phyloP scores from a whole-genome alignment of 345 rosid genomes.

The Lenwebbia sp. region DNA sequence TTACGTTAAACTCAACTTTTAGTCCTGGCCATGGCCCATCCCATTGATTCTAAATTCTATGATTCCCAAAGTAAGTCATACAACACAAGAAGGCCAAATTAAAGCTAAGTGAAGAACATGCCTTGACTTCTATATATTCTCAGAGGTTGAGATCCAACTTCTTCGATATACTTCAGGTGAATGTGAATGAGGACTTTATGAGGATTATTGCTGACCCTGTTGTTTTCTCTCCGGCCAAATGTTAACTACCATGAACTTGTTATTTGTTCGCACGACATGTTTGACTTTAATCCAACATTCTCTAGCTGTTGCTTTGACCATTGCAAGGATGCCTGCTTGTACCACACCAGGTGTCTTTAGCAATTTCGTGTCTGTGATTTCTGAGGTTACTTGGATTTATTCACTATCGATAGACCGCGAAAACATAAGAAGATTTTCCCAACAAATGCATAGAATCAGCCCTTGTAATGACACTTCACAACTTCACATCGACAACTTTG shows the following conservation, averaged over 20 bases:
- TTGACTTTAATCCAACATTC: background rate
- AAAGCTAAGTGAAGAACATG: too few species aligned
- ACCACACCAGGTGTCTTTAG: background rate
- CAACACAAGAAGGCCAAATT: too few species aligned
- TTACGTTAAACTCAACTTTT: too few species aligned
- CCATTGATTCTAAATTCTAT: too few species aligned
- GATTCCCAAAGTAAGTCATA: too few species aligned
- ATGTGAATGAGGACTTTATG: background rate
- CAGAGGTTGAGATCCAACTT: background rate
- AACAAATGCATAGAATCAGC: background rate
- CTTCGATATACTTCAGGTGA: background rate
- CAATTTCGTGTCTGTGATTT: background rate
- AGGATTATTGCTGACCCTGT: background rate
- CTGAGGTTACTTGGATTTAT: background rate
- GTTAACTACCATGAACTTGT: background rate
- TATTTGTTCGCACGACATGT: background rate
- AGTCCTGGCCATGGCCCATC: too few species aligned
- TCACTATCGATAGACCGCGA: background rate
- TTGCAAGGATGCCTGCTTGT: background rate
- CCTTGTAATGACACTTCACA: too few species aligned
- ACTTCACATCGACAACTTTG: too few species aligned
- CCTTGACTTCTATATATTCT: background rate
- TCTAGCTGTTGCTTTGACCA: background rate
- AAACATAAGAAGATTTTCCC: background rate
- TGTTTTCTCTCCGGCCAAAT: background rate